Evolutionary conservation across 2,329 filamentous ascomycete species (phyloP), one percentile per base, ranked within the genome.

Genomic region (Aspergillus sojae): DNA sequence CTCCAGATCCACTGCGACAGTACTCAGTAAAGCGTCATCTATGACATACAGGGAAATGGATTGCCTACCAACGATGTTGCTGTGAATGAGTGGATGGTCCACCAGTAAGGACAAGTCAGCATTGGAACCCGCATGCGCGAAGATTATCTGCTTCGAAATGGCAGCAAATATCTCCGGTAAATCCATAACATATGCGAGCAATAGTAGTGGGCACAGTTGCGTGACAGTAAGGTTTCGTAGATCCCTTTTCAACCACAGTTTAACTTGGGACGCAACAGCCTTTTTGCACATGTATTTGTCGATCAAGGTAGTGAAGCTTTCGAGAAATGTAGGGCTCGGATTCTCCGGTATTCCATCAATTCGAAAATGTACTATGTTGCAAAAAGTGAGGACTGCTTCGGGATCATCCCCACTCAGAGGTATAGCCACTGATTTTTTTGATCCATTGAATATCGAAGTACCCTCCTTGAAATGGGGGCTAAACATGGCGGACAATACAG

Each of bases 191-290:
- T 52, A 52, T 4, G 26, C 46, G 19, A 28, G n/a, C 12, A 52
- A 12, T 4, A 52, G 16, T 5, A 26, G 23, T 23, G 14, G 12
- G 3, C 46, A 52, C 5, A 52, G 11, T 12, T 16, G 2, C 7
- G 26, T 14, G 23, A 30, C 46, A 4, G 0, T 2, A 2, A 52
- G 46, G 5, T 0, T 19, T 21, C 0, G 0, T 26, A 21, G 4
- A 12, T 16, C 16, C 16, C 16, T 52, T 11, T 9, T 16, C 12
- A 52, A 10, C 23, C 46, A 52, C 5, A 16, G 7, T 7, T 10
- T 52, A 0, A 23, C 46, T 5, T 21, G 26, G 23, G 48, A 26
- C 7, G 4, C 5, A 30, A 30, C 14, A 12, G 48, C 28, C 14
- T 14, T n/a, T 32, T n/a, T 52, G 48, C 48, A 52, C 10, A 23